Evolutionary conservation across 2,329 filamentous ascomycete genomes (phyloP).

Genomic region (Bipolaris bicolor): DNA sequence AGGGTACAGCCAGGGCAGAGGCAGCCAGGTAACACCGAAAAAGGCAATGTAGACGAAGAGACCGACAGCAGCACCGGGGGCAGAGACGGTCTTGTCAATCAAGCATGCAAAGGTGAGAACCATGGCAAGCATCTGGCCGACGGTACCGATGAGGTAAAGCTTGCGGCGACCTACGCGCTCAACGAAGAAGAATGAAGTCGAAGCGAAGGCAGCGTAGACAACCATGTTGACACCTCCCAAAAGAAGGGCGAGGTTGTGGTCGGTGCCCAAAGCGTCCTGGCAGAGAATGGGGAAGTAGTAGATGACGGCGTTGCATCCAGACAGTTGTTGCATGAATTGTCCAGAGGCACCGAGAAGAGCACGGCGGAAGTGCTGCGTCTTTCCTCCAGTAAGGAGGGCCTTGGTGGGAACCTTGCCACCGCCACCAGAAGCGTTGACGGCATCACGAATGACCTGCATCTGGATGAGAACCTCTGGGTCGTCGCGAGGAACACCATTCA

Average conservation of each 20-base stretch:
- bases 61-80: constrained; percentile 62
- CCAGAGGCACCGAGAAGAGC: constrained; percentile 65
- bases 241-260: constrained; percentile 53
- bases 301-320: constrained; percentile 51
- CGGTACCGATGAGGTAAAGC: constrained; percentile 52
- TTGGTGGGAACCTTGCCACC: constrained; percentile 45
- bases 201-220: constrained; percentile 62
- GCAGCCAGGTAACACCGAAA: constrained; percentile 70
- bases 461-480: constrained; percentile 63
- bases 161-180: constrained; percentile 64
- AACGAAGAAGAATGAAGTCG: constrained; percentile 67
- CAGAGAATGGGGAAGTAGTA: constrained; percentile 55
- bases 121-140: constrained; percentile 60
- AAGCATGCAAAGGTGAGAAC: constrained; percentile 50
- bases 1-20: constrained; percentile 65
- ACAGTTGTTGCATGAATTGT: constrained; percentile 66
- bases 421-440: constrained; percentile 46
- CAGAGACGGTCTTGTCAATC: constrained; percentile 44
- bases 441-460: constrained; percentile 68
- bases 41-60: constrained; percentile 73
- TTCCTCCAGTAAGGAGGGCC: constrained; percentile 64
- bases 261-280: constrained; percentile 59
- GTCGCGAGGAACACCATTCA: constrained; percentile 55
- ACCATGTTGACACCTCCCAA: constrained; percentile 61
- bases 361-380: constrained; percentile 68